Percentiles rank a stretch among this genome's conserved stretches.
Conservation (phyloP, 2,329 filamentous ascomycete species). For the Ilyonectria mors-panacis region DNA sequence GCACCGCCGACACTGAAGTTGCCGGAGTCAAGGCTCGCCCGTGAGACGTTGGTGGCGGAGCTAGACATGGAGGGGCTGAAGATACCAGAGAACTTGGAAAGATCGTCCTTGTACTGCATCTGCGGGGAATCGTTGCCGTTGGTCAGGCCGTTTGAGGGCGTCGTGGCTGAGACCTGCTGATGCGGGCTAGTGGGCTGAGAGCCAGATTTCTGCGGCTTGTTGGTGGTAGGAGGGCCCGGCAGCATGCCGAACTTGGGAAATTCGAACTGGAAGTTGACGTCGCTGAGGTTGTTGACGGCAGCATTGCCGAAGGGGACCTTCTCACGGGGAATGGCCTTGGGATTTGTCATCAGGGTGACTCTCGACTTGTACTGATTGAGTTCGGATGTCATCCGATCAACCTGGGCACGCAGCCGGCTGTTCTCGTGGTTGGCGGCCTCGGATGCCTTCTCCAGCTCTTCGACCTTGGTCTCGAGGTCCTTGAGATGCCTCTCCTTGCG, state of each 20-base stretch:
- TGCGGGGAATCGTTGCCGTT: constrained; percentile 44
- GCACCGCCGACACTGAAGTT: constrained; percentile 65
- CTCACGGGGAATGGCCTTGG: constrained; percentile 57
- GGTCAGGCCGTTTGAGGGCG: constrained; percentile 50
- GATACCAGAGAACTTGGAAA: constrained; percentile 69
- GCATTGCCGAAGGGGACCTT: constrained; percentile 59
- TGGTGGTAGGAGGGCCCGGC: constrained; percentile 59
- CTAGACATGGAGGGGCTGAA: constrained; percentile 71
- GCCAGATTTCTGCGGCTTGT: constrained; percentile 44
- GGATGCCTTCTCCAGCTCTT: constrained; percentile 85
- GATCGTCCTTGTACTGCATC: constrained; percentile 60
- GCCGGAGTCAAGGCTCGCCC: constrained; percentile 66
- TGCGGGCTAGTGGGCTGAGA: constrained; percentile 54
- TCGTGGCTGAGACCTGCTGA: constrained; percentile 42
- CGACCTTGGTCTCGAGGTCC: constrained; percentile 84
- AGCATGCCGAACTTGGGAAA: constrained; percentile 94
- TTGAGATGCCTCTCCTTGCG: constrained; percentile 94
- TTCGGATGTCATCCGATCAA: constrained; percentile 89
- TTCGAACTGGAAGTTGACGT: constrained; percentile 93
- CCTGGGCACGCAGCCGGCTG: constrained; percentile 83
- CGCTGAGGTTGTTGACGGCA: constrained; percentile 73
- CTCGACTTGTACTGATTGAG: constrained; percentile 93
- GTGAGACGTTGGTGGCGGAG: constrained; percentile 62
- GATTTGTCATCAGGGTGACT: constrained; percentile 71
- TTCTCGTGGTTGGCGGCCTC: constrained; percentile 90